Evolutionary conservation across 2,329 filamentous ascomycete genomes (phyloP).

Genomic region (Hymenoscyphus infarciens): DNA sequence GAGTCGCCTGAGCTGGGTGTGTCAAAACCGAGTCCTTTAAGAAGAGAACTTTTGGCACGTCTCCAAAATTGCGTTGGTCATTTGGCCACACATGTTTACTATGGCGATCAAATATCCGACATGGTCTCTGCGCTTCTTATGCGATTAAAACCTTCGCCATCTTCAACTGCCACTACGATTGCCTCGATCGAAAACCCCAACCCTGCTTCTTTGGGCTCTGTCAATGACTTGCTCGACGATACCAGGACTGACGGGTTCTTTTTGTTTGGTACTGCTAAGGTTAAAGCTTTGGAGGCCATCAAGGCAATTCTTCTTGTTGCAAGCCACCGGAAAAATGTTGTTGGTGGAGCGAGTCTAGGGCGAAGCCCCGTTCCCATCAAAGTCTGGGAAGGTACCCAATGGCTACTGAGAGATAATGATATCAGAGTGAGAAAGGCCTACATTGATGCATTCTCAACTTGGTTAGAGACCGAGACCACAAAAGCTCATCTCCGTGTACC

Average conservation of each 20-base stretch:
- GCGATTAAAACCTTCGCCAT: conserved; percentile 65
- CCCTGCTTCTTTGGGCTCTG: conserved; percentile 48
- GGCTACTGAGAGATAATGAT: conserved; percentile 79
- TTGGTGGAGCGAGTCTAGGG: conserved; percentile 61
- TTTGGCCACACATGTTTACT: conserved; percentile 92
- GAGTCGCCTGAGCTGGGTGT: conserved; percentile 16
- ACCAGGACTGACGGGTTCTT: conserved; percentile 55
- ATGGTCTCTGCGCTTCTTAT: conserved; percentile 81
- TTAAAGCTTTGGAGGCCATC: conserved; percentile 70
- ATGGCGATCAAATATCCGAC: conserved; percentile 91
- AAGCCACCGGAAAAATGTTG: conserved; percentile 60
- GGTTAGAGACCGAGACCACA: conserved; percentile 78
- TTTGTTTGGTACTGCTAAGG: conserved; percentile 58
- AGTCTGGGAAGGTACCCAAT: conserved; percentile 96
- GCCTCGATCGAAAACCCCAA: conserved; percentile 42
- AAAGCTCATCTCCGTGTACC: conserved; percentile 59
- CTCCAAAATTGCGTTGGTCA: conserved; percentile 85
- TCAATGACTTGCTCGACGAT: conserved; percentile 49
- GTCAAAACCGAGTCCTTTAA: conserved; percentile 47
- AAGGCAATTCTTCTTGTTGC: conserved; percentile 80
- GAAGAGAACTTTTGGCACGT: conserved; percentile 62
- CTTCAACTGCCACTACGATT: conserved; percentile 41
- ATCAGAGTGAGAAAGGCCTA: conserved; percentile 80
- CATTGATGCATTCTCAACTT: conserved; percentile 75
- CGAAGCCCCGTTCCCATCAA: conserved; percentile 73